A percentile compares a stretch with the other conserved stretches of the same genome.
Conservation (phyloP, 768 basidiomycete genomes). For the Lactarius hatsudake region DNA sequence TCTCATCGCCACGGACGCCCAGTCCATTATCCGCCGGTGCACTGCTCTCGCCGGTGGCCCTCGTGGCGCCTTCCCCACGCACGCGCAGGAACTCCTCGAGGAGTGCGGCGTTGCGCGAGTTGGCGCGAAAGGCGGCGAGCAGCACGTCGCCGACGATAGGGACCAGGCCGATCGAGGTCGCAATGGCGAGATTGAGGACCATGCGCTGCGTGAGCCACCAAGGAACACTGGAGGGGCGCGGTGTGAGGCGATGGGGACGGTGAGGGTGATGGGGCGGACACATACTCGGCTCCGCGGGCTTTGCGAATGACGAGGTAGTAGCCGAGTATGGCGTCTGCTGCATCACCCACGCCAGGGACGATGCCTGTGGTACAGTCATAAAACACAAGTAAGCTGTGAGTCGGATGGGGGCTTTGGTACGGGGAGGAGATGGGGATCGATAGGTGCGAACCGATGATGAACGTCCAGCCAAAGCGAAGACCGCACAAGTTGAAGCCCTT, state of each 20-base stretch:
- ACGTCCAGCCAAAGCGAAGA: conserved; percentile 83
- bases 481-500: conserved; percentile 81
- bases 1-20: background rate
- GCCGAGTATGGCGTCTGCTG: conserved; percentile 59
- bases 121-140: conserved; percentile 79
- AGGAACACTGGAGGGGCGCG: conserved; percentile 39
- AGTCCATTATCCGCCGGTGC: background rate
- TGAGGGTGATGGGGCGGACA: background rate
- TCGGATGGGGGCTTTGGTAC: no score
- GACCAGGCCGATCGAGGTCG: conserved; percentile 61
- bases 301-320: conserved; percentile 77
- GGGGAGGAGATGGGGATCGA: background rate
- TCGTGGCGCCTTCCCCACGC: conserved; percentile 43
- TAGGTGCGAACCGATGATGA: conserved; percentile 53
- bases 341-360: conserved; percentile 67
- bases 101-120: conserved; percentile 82
- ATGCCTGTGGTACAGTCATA: conserved; percentile 41
- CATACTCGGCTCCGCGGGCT: conserved; percentile 68
- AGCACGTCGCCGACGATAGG: conserved; percentile 76
- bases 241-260: background rate
- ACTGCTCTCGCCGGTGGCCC: background rate
- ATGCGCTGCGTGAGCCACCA: conserved; percentile 68
- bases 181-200: conserved; percentile 72
- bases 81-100: conserved; percentile 82
- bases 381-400: background rate